Base-by-base conservation (phyloP, 1,284 basidiomycete species). In the Malassezia restricta region DNA sequence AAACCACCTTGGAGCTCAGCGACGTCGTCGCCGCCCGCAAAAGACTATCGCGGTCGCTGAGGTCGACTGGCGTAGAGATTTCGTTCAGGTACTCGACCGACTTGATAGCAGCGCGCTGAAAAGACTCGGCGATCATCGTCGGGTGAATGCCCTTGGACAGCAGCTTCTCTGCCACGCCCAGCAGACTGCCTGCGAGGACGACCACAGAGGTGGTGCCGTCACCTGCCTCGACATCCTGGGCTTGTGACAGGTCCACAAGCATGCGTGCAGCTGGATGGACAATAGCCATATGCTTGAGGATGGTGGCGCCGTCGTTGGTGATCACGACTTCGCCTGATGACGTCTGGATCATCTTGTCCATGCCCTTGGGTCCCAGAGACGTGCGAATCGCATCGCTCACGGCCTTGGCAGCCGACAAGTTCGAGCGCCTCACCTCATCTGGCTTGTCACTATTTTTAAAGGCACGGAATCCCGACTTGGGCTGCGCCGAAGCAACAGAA, bases 321-420 rank as follows among this genome's bases (percentile, higher is more conserved):
- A 99, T 88, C 65, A 98, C 86, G 5, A 94, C 88, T 73, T 98
- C 91, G 63, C 92, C 92, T 74, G 87, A 89, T 5, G 87, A 77
- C 5, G 92, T 98, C 82, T 95, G 90, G 73, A 99, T 98, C 91
- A 95, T 95, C 79, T 95, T 96, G 78, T 98, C 94, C 94, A 98
- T 98, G 63, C 94, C 94, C 76, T 87, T 84, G 42, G 94, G 94
- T 15, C 94, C 94, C 60, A 99, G 77, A 47, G 90, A 95, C 46
- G 94, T 98, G 68, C 94, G 80, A 33, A 99, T 89, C 47, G 90
- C 92, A 77, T 96, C 92, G 66, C 89, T 90, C 67, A 99, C 94
- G 32, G 94, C 92, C 94, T 69, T 68, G 38, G 71, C 65, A 17
- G 65, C 65, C 17, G 54, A 55, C 14, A 70, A 52, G 53, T 71